A percentile compares a stretch with the other conserved stretches of the same genome.
Evolutionary conservation across 2,329 filamentous ascomycete genomes (phyloP).

Genomic region (Paramyrothecium sp.): DNA sequence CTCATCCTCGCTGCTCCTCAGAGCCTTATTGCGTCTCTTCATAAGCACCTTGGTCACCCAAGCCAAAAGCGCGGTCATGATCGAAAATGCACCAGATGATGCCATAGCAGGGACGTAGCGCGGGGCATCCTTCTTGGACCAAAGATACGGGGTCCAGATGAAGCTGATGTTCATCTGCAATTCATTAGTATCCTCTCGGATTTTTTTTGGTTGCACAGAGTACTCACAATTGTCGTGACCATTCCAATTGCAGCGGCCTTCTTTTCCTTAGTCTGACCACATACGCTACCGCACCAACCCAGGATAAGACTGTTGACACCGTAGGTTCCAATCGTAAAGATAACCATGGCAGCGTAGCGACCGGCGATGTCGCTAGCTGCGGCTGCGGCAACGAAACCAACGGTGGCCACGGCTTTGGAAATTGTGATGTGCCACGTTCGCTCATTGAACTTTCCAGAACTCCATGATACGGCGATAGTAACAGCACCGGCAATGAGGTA

Average conservation of each 20-base stretch:
- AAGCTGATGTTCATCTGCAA: slow-evolving; percentile 29
- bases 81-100: slow-evolving; percentile 27
- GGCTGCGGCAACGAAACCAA: slow-evolving; percentile 32
- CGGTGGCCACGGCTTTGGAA: slow-evolving; percentile 34
- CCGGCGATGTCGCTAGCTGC: slow-evolving; percentile 20
- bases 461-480: slow-evolving; percentile 12
- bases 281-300: slow-evolving; percentile 34
- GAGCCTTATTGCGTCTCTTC: slow-evolving; percentile 30
- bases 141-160: slow-evolving; percentile 42
- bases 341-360: slow-evolving; percentile 27
- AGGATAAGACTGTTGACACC: slow-evolving; percentile 36
- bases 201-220: no score
- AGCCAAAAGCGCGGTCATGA: slow-evolving; percentile 30
- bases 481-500: slow-evolving; percentile 36
- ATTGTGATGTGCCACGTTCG: slow-evolving; percentile 41
- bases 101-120: slow-evolving; percentile 35
- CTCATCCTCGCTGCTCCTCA: slow-evolving; percentile 22
- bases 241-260: slow-evolving; percentile 38
- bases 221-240: slow-evolving; percentile 4
- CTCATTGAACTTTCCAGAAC: slow-evolving; percentile 39
- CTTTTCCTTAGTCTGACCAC: slow-evolving; percentile 41
- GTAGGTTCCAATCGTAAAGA: slow-evolving; percentile 28
- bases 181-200: no score
- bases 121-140: slow-evolving; percentile 32
- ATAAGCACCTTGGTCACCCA: slow-evolving; percentile 36